Conservation (phyloP, 495 filamentous ascomycete genomes). For the Bacidia gigantensis region DNA sequence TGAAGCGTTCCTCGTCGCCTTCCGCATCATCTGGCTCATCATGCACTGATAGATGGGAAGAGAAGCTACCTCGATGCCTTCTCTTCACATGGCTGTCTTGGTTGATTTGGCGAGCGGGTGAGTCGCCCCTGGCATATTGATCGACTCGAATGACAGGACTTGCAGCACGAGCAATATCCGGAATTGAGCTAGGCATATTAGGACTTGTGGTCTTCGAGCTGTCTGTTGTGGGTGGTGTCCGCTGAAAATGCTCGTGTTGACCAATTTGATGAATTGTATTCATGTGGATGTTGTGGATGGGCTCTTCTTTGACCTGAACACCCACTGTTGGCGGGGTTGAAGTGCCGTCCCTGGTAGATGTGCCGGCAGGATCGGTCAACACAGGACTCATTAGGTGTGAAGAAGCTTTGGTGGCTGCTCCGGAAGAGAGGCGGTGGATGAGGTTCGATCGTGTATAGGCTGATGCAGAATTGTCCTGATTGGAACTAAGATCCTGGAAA, state of each 20-base stretch:
- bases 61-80: conserved; percentile 21
- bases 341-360: conserved; percentile 14
- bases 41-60: conserved; percentile 29
- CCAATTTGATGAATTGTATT: conserved; percentile 5
- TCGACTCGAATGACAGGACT: conserved; percentile 37
- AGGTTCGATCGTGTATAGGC: neutral
- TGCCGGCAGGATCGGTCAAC: conserved; percentile 15
- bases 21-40: conserved; percentile 19
- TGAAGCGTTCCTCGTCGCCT: conserved; percentile 15
- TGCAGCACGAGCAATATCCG: conserved; percentile 21
- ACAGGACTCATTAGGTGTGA: conserved; percentile 18
- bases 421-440: conserved; percentile 11
- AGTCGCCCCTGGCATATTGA: conserved; percentile 35
- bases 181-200: conserved; percentile 4
- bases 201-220: conserved; percentile 16
- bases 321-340: conserved; percentile 11
- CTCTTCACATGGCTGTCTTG: conserved; percentile 20
- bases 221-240: conserved; percentile 13
- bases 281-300: neutral
- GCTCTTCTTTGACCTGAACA: conserved; percentile 2
- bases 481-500: conserved; percentile 1
- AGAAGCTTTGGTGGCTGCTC: conserved; percentile 14
- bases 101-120: conserved; percentile 25
- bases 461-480: neutral
- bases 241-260: conserved; percentile 3